phyloP scores from a whole-genome alignment of 2,329 filamentous ascomycete genomes.

The Keithomyces neogunnii region DNA sequence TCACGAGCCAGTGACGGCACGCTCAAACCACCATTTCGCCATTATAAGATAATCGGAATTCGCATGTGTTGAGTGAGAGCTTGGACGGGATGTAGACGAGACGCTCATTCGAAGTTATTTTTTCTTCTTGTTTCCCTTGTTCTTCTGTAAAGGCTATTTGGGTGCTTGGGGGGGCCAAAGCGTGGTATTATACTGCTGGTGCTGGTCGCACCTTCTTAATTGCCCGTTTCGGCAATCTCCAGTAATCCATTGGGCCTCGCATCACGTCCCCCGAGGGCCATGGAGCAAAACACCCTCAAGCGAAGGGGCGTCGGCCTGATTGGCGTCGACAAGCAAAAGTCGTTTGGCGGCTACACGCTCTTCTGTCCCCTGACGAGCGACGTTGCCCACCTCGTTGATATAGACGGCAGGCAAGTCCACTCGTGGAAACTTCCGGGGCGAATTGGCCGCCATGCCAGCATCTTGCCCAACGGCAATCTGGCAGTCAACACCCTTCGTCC shows the following conservation, averaged over 20 bases:
- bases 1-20: too few relatives aligned
- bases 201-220: background rate
- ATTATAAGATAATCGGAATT: too few relatives aligned
- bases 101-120: too few relatives aligned
- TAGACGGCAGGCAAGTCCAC: conserved; percentile 19
- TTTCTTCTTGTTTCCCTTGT: too few relatives aligned
- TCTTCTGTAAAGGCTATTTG: too few relatives aligned
- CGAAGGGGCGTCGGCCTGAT: conserved; percentile 18
- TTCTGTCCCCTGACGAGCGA: conserved; percentile 21
- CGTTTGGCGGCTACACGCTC: conserved; percentile 20
- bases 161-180: too few relatives aligned
- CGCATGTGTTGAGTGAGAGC: too few relatives aligned
- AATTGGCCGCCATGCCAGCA: conserved; percentile 18
- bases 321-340: conserved; percentile 16
- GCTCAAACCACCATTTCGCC: too few relatives aligned
- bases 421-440: conserved; percentile 20
- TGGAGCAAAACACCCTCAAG: conserved; percentile 23
- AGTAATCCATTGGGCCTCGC: background rate
- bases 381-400: conserved; percentile 17
- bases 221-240: background rate
- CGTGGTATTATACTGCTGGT: too few relatives aligned
- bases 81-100: too few relatives aligned
- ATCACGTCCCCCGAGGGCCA: background rate
- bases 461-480: conserved; percentile 20
- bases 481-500: conserved; percentile 19